Evolutionary conservation across 495 filamentous ascomycete species (phyloP).

Genomic region (Xanthoparmelia taractica): DNA sequence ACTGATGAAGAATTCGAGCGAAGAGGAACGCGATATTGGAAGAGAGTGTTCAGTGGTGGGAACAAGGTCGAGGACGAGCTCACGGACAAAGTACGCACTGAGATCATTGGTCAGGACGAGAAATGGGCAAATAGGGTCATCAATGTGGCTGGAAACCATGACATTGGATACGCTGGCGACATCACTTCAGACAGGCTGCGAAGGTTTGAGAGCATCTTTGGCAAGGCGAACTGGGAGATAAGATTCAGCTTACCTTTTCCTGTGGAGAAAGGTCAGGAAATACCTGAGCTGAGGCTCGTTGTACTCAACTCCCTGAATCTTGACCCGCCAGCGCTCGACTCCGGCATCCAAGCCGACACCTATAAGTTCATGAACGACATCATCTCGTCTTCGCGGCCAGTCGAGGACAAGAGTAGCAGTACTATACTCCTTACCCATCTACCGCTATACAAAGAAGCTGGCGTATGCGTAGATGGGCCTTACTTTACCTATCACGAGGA

Average conservation of each 20-base stretch:
- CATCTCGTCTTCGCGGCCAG: constrained; percentile 57
- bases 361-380: constrained; percentile 71
- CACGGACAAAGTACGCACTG: constrained; percentile 28
- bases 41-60: constrained; percentile 64
- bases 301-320: constrained; percentile 88
- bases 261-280: constrained; percentile 21
- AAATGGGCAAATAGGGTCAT: constrained; percentile 72
- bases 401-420: constrained; percentile 57
- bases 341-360: constrained; percentile 57
- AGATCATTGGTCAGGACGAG: constrained; percentile 37
- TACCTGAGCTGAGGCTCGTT: constrained; percentile 66
- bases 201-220: constrained; percentile 76
- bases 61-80: constrained; percentile 59
- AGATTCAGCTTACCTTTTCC: constrained; percentile 53
- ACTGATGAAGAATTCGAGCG: constrained; percentile 70
- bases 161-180: constrained; percentile 93
- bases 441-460: constrained; percentile 74
- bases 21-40: constrained; percentile 71
- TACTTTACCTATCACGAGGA: constrained; percentile 63
- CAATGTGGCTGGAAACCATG: constrained; percentile 89
- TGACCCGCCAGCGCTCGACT: constrained; percentile 65
- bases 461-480: constrained; percentile 77
- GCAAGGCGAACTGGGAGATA: constrained; percentile 79
- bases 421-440: constrained; percentile 88
- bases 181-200: constrained; percentile 60